Percentiles rank a stretch among this genome's conserved stretches.
These are phyloP conservation scores for Inosperma sp. DNA, from an alignment of 768 basidiomycete genomes.

Conservation along the genomic window DNA sequence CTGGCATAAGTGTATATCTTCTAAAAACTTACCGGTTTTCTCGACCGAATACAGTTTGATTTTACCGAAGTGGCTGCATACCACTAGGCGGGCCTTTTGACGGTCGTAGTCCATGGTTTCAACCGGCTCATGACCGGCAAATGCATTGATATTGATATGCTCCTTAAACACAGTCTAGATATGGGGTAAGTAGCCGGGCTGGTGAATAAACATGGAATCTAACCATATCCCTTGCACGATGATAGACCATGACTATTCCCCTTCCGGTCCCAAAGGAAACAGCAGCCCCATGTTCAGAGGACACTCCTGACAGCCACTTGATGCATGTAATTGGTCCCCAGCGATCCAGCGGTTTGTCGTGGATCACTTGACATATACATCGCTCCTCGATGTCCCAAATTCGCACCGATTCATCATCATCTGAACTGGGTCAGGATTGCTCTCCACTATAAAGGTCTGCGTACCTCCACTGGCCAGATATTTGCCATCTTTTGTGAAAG, in stretches of 20 bases:
- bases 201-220: not conserved
- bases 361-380: not conserved
- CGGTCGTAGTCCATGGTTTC: not conserved
- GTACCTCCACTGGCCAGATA: not conserved
- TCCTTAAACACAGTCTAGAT: not conserved
- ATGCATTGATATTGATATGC: not conserved
- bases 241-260: not conserved
- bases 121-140: not conserved
- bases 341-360: not conserved
- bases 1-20: not conserved
- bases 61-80: not conserved
- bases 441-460: not conserved
- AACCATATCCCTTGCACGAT: not conserved
- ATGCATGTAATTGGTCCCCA: not conserved
- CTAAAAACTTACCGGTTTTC: not conserved
- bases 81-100: not conserved
- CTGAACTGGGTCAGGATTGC: not conserved
- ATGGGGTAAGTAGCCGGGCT: not conserved
- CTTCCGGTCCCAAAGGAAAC: not conserved
- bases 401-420: not conserved
- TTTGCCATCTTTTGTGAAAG: not conserved
- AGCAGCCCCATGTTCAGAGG: not conserved
- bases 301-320: not conserved
- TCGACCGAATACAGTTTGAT: not conserved
- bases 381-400: not conserved